A percentile compares a stretch with the other conserved stretches of the same genome.
Evolutionary conservation across 257 asterid genomes (phyloP).

Genomic region (Solanum sejunctum): DNA sequence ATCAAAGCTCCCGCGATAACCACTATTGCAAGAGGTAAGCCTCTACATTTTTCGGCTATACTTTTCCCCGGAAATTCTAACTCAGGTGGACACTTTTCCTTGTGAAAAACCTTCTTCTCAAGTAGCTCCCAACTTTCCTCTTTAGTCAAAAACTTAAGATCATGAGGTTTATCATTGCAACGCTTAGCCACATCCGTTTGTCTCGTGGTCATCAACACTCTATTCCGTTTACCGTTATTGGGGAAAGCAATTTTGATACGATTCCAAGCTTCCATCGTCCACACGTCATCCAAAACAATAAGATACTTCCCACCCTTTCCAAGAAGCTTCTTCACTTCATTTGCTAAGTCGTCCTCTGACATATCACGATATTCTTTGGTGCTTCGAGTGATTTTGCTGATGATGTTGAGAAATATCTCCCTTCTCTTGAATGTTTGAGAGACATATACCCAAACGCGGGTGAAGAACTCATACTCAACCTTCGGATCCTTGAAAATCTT

Average conservation of each 20-base stretch:
- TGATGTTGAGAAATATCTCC: conserved; percentile 21
- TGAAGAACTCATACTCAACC: conserved; percentile 22
- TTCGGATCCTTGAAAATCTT: conserved; percentile 16
- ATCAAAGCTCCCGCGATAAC: conserved; percentile 42
- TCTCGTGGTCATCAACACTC: conserved; percentile 39
- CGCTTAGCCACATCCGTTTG: conserved; percentile 18
- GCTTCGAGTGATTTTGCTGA: conserved; percentile 12
- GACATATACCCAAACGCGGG: conserved; percentile 26
- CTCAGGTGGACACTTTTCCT: conserved; percentile 30
- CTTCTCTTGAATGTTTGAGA: conserved; percentile 26
- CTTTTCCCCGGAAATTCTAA: conserved; percentile 15
- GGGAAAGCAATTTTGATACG: conserved; percentile 30
- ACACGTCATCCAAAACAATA: conserved; percentile 1
- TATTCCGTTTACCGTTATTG: conserved; percentile 24
- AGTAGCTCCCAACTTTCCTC: conserved; percentile 43
- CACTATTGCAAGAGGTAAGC: conserved; percentile 45
- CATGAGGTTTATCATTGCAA: conserved; percentile 20
- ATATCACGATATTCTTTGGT: conserved; percentile 6
- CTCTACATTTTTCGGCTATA: conserved; percentile 31
- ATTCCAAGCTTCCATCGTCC: conserved; percentile 1
- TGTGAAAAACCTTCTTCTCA: conserved; percentile 26
- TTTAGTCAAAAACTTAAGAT: conserved; percentile 13
- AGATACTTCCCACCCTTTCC: not conserved
- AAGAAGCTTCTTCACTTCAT: not conserved
- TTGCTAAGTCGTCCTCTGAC: not conserved